Conservation (phyloP, 2,329 filamentous ascomycete genomes). For the Claviceps sp. region DNA sequence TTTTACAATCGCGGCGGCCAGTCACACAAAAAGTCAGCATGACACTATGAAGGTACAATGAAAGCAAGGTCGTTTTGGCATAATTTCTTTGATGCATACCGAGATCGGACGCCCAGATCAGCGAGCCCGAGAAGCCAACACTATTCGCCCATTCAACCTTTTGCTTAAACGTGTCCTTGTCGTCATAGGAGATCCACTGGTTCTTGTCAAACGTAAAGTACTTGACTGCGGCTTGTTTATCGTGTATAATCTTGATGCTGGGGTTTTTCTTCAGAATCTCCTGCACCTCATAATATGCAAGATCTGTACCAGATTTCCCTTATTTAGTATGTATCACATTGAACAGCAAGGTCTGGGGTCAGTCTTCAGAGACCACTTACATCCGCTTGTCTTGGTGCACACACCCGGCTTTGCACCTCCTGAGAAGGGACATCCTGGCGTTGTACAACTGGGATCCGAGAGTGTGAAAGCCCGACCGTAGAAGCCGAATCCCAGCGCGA, state of each 20-base stretch:
- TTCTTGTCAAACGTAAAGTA: constrained; percentile 9
- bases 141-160: constrained; percentile 10
- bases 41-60: too few species aligned
- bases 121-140: constrained; percentile 7
- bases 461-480: constrained; percentile 22
- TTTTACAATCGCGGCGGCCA: neutral
- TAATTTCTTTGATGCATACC: neutral
- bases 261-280: constrained; percentile 7
- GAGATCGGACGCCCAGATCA: constrained; percentile 12
- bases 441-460: constrained; percentile 8
- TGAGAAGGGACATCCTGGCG: constrained; percentile 10
- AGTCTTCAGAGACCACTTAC: neutral
- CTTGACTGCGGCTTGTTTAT: constrained; percentile 11
- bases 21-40: neutral
- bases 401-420: constrained; percentile 7
- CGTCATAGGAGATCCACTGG: constrained; percentile 11
- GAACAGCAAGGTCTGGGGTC: neutral
- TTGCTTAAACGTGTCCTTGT: constrained; percentile 8
- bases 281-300: constrained; percentile 10
- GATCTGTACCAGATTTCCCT: constrained; percentile 1
- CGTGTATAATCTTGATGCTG: constrained; percentile 8
- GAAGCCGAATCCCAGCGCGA: constrained; percentile 28
- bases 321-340: neutral
- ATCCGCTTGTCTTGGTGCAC: constrained; percentile 5
- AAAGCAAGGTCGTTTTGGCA: too few species aligned